Evolutionary conservation across 2,329 filamentous ascomycete species (phyloP).

Genomic region (Cercospora sp.): DNA sequence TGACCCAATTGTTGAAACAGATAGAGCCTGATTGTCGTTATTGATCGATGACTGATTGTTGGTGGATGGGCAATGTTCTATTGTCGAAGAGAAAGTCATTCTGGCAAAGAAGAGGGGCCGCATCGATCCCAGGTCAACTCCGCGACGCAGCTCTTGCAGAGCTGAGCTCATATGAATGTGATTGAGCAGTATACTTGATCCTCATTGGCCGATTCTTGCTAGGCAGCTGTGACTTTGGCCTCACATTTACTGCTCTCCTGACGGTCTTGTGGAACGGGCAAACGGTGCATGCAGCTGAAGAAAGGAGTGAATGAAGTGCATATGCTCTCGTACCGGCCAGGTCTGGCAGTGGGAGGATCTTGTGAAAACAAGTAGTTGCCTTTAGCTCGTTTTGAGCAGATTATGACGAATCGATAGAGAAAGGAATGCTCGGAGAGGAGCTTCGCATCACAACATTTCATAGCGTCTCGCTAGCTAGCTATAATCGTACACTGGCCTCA

Average conservation of each 20-base stretch:
- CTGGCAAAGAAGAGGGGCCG: background rate
- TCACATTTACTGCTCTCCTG: background rate
- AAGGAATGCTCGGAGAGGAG: constrained; percentile 8
- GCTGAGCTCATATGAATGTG: background rate
- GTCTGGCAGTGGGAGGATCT: background rate
- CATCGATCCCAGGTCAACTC: background rate
- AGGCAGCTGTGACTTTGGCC: background rate
- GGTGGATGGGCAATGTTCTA: background rate
- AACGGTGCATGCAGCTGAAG: background rate
- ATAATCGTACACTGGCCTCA: constrained; percentile 15
- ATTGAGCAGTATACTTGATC: background rate
- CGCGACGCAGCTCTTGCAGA: background rate
- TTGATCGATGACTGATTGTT: background rate
- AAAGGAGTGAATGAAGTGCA: background rate
- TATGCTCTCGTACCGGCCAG: background rate
- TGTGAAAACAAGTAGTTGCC: background rate
- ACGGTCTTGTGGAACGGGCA: background rate
- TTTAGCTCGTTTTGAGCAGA: background rate
- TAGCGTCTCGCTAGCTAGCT: constrained; percentile 11
- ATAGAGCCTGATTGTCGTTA: background rate
- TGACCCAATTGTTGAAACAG: background rate
- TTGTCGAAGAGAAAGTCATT: background rate
- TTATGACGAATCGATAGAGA: background rate
- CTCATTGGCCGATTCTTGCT: background rate
- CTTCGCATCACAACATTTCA: constrained; percentile 11